Conservation (phyloP, 306 rosid species). For the Abrus pulchellus region DNA sequence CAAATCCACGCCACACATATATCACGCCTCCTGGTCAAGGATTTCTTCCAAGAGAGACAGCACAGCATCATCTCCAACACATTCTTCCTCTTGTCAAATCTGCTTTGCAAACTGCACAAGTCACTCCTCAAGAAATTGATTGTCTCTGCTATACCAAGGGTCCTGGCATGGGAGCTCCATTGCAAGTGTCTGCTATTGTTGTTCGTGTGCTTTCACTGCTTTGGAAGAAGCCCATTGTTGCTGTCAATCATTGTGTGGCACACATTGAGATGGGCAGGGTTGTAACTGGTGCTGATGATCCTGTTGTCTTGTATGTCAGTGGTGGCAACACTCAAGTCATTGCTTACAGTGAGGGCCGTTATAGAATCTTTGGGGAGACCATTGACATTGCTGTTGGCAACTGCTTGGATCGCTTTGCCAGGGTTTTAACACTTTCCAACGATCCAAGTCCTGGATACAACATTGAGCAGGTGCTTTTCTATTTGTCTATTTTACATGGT, state of each 20-base stretch:
- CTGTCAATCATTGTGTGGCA: slow-evolving; percentile 92
- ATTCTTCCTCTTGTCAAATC: slow-evolving; percentile 77
- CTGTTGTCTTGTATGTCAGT: slow-evolving; percentile 92
- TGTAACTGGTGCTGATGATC: slow-evolving; percentile 93
- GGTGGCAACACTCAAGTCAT: slow-evolving; percentile 97
- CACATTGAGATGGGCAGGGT: slow-evolving; percentile 97
- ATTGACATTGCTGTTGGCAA: slow-evolving; percentile 94
- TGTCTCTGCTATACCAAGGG: slow-evolving; percentile 95
- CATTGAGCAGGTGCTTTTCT: slow-evolving; percentile 81
- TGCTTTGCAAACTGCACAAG: slow-evolving; percentile 72
- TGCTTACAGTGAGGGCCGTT: slow-evolving; percentile 93
- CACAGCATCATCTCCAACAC: slow-evolving; percentile 91
- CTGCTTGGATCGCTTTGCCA: slow-evolving; percentile 94
- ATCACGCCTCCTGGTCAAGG: slow-evolving; percentile 98
- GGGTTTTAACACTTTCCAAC: slow-evolving; percentile 85
- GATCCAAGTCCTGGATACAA: slow-evolving; percentile 93
- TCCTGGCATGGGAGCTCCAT: slow-evolving; percentile 97
- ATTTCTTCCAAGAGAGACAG: slow-evolving; percentile 93
- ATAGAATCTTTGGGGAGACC: slow-evolving; percentile 92
- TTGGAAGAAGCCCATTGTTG: slow-evolving; percentile 94
- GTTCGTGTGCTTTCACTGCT: slow-evolving; percentile 84
- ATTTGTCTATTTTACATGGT: background rate
- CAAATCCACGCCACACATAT: slow-evolving; percentile 93
- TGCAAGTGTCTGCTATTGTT: slow-evolving; percentile 85
- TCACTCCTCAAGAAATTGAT: slow-evolving; percentile 74